phyloP scores from a whole-genome alignment of 352 stramenopile species.

The Globisporangium rhizosaccharum region DNA sequence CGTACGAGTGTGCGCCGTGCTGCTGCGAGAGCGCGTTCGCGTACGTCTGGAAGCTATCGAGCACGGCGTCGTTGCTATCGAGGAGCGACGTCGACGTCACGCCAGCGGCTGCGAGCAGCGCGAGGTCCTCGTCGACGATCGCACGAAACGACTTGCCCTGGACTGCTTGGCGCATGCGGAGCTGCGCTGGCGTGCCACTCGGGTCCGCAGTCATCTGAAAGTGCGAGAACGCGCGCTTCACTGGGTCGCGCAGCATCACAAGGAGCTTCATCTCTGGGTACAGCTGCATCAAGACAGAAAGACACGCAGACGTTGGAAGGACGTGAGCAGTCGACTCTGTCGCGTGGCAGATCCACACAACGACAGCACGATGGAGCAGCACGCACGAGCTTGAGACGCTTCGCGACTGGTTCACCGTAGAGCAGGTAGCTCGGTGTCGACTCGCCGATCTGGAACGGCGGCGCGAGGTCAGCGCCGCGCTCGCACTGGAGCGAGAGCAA shows the following conservation, averaged over 20 bases:
- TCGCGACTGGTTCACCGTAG: conserved; percentile 42
- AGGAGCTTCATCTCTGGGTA: conserved; percentile 72
- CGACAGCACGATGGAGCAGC: conserved; percentile 82
- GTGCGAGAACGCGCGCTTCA: conserved; percentile 89
- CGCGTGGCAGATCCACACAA: too few species aligned
- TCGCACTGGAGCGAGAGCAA: conserved; percentile 40
- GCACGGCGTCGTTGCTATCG: conserved; percentile 12
- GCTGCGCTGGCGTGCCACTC: conserved; percentile 71
- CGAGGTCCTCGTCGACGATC: conserved; percentile 85
- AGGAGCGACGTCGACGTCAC: conserved; percentile 14
- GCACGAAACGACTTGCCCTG: conserved; percentile 81
- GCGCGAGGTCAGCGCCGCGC: conserved; percentile 21
- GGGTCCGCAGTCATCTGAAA: conserved; percentile 91
- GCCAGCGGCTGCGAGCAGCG: conserved; percentile 39
- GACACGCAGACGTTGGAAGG: too few species aligned
- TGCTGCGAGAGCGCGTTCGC: conserved; percentile 31
- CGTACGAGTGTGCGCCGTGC: conserved; percentile 75
- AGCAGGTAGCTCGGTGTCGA: conserved; percentile 83
- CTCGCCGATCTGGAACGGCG: conserved; percentile 83
- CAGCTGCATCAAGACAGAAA: conserved; percentile 28
- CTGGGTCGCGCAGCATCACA: conserved; percentile 91
- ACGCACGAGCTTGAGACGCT: conserved; percentile 31
- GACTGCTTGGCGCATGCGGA: conserved; percentile 70
- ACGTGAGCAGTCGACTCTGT: too few species aligned
- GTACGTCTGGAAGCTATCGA: conserved; percentile 39